Conservation (phyloP, 1,284 basidiomycete genomes). For the Leccinum pseudoinsigne region DNA sequence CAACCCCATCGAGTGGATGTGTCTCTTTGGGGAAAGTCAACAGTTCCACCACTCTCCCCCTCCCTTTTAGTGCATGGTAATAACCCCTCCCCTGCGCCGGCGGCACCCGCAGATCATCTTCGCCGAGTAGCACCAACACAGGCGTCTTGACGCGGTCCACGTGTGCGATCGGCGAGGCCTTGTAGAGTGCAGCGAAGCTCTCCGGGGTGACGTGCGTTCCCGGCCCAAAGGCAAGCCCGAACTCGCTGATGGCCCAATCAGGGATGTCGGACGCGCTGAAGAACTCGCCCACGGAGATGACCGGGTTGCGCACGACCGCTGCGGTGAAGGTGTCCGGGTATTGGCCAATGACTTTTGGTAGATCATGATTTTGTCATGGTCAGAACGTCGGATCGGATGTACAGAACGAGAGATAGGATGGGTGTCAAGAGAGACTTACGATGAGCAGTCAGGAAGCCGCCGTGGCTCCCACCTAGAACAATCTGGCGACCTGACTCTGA, state of each 20-base stretch:
- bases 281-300: conserved; percentile 56
- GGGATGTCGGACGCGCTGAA: conserved; percentile 58
- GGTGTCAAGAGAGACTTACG: conserved; percentile 38
- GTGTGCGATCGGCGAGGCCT: conserved; percentile 58
- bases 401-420: not conserved
- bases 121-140: conserved; percentile 61
- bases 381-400: conserved; percentile 8
- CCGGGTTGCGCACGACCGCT: conserved; percentile 68
- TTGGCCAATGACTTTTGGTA: conserved; percentile 55
- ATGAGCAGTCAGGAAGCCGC: conserved; percentile 67
- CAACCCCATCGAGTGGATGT: conserved; percentile 64
- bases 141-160: conserved; percentile 52
- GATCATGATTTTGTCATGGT: not conserved
- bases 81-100: conserved; percentile 62
- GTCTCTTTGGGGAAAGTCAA: conserved; percentile 62
- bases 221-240: conserved; percentile 40
- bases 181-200: conserved; percentile 45
- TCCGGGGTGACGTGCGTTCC: conserved; percentile 45
- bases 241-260: conserved; percentile 71
- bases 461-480: conserved; percentile 70
- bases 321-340: conserved; percentile 63
- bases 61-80: conserved; percentile 63
- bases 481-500: conserved; percentile 52
- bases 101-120: conserved; percentile 61
- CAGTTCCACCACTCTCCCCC: conserved; percentile 50